Evolutionary conservation across 1,139 yeast genomes (phyloP).

Genomic region (Taphrina deformans): DNA sequence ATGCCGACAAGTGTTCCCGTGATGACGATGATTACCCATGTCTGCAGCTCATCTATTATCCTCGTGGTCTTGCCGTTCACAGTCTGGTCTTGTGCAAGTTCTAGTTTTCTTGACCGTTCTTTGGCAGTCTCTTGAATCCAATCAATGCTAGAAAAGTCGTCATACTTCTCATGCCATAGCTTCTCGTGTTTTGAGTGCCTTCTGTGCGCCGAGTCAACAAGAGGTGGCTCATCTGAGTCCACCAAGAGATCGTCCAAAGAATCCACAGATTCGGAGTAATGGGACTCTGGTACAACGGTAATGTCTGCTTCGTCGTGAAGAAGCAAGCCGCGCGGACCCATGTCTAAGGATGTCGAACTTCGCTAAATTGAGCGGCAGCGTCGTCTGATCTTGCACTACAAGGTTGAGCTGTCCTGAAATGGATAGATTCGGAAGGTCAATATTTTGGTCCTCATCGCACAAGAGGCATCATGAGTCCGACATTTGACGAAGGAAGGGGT

Average conservation of each 20-base stretch:
- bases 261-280: background rate
- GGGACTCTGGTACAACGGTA: background rate
- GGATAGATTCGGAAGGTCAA: background rate
- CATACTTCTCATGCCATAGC: constrained; percentile 3
- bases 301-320: constrained; percentile 7
- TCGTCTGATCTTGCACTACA: too few species aligned
- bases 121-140: constrained; percentile 17
- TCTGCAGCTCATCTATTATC: constrained; percentile 7
- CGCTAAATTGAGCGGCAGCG: too few species aligned
- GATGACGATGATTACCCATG: constrained; percentile 14
- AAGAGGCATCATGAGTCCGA: too few species aligned
- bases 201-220: background rate
- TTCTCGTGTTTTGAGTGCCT: background rate
- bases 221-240: background rate
- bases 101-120: background rate
- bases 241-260: constrained; percentile 11
- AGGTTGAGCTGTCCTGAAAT: background rate
- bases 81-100: constrained; percentile 11
- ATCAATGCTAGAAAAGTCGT: constrained; percentile 13
- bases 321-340: background rate
- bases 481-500: too few species aligned
- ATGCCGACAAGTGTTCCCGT: constrained; percentile 9
- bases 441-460: too few species aligned
- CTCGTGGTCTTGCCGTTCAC: constrained; percentile 16
- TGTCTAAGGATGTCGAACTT: too few species aligned